Evolutionary conservation across 768 basidiomycete species (phyloP).

Genomic region (Auriscalpium vulgare): DNA sequence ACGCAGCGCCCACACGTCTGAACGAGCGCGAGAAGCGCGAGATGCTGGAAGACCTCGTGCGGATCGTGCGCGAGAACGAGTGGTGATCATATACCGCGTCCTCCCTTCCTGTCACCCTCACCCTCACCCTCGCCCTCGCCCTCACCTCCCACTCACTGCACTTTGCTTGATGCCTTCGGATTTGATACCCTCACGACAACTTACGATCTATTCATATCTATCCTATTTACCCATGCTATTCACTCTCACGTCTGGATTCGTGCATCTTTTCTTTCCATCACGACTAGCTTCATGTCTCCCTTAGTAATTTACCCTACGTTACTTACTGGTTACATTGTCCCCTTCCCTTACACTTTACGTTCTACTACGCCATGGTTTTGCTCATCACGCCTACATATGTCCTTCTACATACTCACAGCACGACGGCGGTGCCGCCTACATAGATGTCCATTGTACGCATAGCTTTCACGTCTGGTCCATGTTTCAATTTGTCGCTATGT

Average conservation of each 20-base stretch:
- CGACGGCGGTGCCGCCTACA: too few relatives aligned
- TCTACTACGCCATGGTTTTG: not conserved
- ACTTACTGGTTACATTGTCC: not conserved
- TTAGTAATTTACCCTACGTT: not conserved
- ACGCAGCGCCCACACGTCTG: slow-evolving; percentile 33
- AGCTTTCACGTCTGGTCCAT: not conserved
- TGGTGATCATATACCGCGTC: not conserved
- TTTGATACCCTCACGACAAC: not conserved
- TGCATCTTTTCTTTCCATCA: slow-evolving; percentile 4
- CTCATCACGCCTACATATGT: too few relatives aligned
- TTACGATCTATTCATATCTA: not conserved
- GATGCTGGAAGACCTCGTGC: slow-evolving; percentile 13
- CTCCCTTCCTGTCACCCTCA: not conserved
- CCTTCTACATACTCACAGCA: not conserved
- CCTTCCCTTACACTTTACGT: not conserved
- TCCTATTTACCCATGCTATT: slow-evolving; percentile 2
- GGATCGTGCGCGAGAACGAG: slow-evolving; percentile 14
- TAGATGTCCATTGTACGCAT: not conserved
- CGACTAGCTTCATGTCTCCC: slow-evolving; percentile 1
- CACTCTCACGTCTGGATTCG: not conserved
- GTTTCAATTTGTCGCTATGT: not conserved
- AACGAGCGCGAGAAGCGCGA: slow-evolving; percentile 31
- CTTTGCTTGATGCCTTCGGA: not conserved
- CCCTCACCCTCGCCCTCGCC: too few relatives aligned
- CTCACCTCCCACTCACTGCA: not conserved